These are phyloP conservation scores for Podaxis sp. DNA, from an alignment of 768 basidiomycete species.

Conservation along the genomic window DNA sequence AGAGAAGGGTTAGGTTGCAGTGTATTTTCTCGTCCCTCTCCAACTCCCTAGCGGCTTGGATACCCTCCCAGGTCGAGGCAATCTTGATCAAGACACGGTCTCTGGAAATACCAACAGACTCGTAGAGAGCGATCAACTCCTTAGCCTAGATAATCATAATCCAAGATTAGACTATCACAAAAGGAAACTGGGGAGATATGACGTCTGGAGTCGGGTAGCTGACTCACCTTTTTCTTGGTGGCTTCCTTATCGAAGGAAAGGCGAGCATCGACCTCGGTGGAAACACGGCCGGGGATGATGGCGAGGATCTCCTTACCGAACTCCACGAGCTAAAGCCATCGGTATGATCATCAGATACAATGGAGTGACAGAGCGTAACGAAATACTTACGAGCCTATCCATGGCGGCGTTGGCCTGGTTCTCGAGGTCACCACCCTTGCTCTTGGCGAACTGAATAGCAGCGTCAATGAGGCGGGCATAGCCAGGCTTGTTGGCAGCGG, in stretches of 20 bases:
- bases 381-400: conserved; percentile 79
- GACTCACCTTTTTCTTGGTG: conserved; percentile 78
- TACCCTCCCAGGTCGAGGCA: conserved; percentile 99
- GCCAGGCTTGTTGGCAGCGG: conserved; percentile 86
- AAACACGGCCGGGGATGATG: conserved; percentile 98
- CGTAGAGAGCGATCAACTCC: conserved; percentile 91
- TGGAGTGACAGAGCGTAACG: background rate
- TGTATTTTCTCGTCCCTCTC: conserved; percentile 92
- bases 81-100: conserved; percentile 99
- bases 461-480: conserved; percentile 79
- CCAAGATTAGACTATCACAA: conserved; percentile 7
- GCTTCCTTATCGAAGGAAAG: conserved; percentile 94
- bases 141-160: conserved; percentile 48
- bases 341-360: background rate
- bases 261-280: conserved; percentile 97
- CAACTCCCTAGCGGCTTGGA: conserved; percentile 96
- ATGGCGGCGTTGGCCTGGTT: conserved; percentile 74
- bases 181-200: conserved; percentile 7
- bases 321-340: conserved; percentile 76
- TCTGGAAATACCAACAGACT: conserved; percentile 89
- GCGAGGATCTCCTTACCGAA: conserved; percentile 94
- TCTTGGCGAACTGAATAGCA: conserved; percentile 73
- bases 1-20: conserved; percentile 98
- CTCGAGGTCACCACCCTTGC: conserved; percentile 78
- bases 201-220: background rate